These are phyloP conservation scores for Cladosporium austrohemisphaericum DNA, from an alignment of 2,329 filamentous ascomycete species.

Conservation along the genomic window DNA sequence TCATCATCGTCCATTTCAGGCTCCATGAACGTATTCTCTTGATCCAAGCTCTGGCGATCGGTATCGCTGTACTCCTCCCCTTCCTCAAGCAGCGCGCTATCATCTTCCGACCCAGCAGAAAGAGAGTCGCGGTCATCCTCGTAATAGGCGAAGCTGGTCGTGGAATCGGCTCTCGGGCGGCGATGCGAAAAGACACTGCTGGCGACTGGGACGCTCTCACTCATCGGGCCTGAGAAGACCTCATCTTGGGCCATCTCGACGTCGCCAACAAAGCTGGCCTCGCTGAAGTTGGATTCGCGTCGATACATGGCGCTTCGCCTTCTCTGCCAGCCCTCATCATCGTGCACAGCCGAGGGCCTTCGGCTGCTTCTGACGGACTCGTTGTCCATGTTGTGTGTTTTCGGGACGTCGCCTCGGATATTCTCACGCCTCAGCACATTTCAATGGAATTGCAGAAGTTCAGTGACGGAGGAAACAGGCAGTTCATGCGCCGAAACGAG, in stretches of 20 bases:
- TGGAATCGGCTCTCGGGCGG: constrained; percentile 75
- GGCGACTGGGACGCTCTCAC: constrained; percentile 93
- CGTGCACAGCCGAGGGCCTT: constrained; percentile 7
- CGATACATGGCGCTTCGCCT: constrained; percentile 48
- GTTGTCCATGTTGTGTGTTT: constrained; percentile 4
- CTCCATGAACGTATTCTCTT: constrained; percentile 31
- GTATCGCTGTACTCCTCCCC: constrained; percentile 32
- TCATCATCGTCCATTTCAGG: constrained; percentile 32
- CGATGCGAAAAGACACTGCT: constrained; percentile 88
- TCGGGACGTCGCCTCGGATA: constrained; percentile 4
- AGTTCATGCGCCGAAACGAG: neutral
- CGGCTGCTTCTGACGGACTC: constrained; percentile 6
- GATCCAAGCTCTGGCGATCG: constrained; percentile 40
- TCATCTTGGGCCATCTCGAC: constrained; percentile 99
- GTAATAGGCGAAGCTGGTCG: constrained; percentile 84
- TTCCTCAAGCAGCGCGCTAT: constrained; percentile 45
- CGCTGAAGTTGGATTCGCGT: constrained; percentile 66
- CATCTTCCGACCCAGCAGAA: constrained; percentile 48
- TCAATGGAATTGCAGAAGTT: neutral
- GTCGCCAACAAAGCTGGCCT: constrained; percentile 79
- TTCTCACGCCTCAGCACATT: constrained; percentile 5
- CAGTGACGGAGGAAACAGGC: neutral
- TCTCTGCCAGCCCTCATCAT: constrained; percentile 13
- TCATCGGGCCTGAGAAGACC: constrained; percentile 86
- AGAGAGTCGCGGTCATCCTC: constrained; percentile 63